Base-by-base conservation (phyloP, 2,329 filamentous ascomycete species). In the Cryoendolithus antarcticus region DNA sequence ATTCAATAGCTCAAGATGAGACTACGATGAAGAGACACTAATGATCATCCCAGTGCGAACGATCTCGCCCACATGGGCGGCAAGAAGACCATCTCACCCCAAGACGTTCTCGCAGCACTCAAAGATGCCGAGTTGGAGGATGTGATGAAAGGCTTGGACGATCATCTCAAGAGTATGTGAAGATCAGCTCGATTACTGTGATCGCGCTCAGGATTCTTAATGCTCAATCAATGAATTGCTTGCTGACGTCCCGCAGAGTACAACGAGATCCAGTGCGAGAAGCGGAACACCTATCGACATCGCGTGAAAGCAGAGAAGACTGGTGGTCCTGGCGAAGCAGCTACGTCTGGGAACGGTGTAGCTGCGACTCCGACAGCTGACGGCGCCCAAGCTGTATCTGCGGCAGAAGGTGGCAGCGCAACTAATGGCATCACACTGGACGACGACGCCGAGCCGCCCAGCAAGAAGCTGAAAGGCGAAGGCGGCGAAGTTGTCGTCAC, bases 11-110 rank as follows among this genome's bases (percentile, higher is more conserved):
- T 19, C 15, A 19, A 19, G 15, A 19, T 19, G 15, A 19, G 15
- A 19, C 15, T 8, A 27, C 24, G 24, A 27, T 27, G 6, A 27
- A 8, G 24, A 27, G 2, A 8, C 24, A 8, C 24, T 27, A 27
- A 27, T 8, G 24, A 27, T 27, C 6, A 27, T n/a, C 41, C 38
- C 34, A 88, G 82, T 45, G 80, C 84, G 33, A 86, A 85, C 51
- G 80, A 85, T 50, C 70, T 77, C 52, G 83, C 83, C 5, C 60
- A 70, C 38, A 63, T 63, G 35, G 70, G 71, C n/a, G 74, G 73
- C 56, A 82, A 86, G 57, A 88, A 88, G 65, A 89, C 82, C 0
- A 81, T 91, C 50, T 72, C 75, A 51, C 81, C 82, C 1, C 70
- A 72, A 32, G 82, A 89, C 55, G 81, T 91, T 31, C 77, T 88